phyloP scores from a whole-genome alignment of 2,329 filamentous ascomycete genomes.

The Venturia oleaginea region DNA sequence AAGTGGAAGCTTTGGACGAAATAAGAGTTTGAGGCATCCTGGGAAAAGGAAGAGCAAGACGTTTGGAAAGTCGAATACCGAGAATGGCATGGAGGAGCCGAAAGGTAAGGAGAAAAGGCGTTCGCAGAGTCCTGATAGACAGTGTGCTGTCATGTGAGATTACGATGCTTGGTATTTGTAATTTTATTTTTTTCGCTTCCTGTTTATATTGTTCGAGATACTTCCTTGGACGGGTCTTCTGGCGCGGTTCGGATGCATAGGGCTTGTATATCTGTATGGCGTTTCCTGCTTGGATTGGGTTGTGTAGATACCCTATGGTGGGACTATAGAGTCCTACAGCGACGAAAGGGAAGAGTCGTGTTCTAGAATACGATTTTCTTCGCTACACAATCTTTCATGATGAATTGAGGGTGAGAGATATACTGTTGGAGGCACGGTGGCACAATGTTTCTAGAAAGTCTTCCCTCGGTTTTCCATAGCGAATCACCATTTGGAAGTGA shows the following conservation, averaged over 20 bases:
- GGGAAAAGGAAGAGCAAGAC: constrained; percentile 21
- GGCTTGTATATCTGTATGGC: neutral
- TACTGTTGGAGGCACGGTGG: too few relatives aligned
- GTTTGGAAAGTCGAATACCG: constrained; percentile 5
- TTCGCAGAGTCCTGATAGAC: constrained; percentile 30
- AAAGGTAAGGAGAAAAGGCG: constrained; percentile 18
- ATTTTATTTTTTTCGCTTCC: neutral
- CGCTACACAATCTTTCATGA: too few relatives aligned
- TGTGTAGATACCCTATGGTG: neutral
- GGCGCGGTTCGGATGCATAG: neutral
- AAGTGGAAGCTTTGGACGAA: neutral
- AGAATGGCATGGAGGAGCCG: constrained; percentile 17
- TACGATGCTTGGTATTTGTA: neutral
- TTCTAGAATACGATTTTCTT: too few relatives aligned
- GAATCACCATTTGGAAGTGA: too few relatives aligned
- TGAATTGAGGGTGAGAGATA: too few relatives aligned
- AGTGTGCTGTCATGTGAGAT: constrained; percentile 36
- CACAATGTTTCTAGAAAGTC: too few relatives aligned
- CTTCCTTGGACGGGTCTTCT: neutral
- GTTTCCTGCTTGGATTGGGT: neutral
- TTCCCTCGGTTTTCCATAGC: too few relatives aligned
- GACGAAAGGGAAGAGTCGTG: too few relatives aligned
- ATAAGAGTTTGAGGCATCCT: constrained; percentile 8
- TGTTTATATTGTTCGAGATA: neutral
- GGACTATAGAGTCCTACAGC: too few relatives aligned